Conservation (phyloP, 805 yeast species). For the Candida boidinii region DNA sequence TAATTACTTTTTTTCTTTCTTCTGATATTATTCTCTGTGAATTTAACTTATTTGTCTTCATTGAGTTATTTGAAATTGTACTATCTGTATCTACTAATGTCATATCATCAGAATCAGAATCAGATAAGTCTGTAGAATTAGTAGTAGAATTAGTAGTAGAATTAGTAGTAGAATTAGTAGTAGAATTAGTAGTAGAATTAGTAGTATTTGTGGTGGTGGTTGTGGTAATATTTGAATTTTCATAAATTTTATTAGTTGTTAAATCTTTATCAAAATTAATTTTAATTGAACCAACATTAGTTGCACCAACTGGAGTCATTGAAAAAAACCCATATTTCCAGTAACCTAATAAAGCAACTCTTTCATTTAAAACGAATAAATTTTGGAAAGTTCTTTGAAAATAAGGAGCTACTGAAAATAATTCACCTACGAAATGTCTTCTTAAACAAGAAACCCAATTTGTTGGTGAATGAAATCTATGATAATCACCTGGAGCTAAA, state of each 20-base stretch:
- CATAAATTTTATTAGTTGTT: conserved; percentile 69
- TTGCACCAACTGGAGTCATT: conserved; percentile 99
- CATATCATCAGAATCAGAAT: conserved; percentile 11
- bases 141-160: neutral
- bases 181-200: conserved; percentile 2
- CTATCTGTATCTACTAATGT: conserved; percentile 7
- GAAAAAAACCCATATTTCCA: conserved; percentile 97
- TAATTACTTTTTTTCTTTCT: conserved; percentile 37
- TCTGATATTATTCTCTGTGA: neutral
- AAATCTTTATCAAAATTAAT: conserved; percentile 87
- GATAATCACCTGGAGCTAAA: conserved; percentile 97
- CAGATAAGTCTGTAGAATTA: conserved; percentile 1
- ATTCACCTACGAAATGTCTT: conserved; percentile 92
- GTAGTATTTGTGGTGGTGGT: neutral
- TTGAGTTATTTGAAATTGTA: conserved; percentile 5
- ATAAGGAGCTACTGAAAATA: conserved; percentile 93
- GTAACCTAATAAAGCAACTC: conserved; percentile 90
- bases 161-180: neutral
- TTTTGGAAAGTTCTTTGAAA: conserved; percentile 84
- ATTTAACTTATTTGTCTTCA: neutral
- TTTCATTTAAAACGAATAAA: conserved; percentile 83
- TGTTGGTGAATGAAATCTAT: conserved; percentile 91
- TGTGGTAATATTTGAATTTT: conserved; percentile 31
- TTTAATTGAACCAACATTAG: conserved; percentile 93
- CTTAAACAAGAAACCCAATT: conserved; percentile 93